Evolutionary conservation across 176 grass and related monocot genomes (phyloP).

Genomic region (Aegilops sharonensis): DNA sequence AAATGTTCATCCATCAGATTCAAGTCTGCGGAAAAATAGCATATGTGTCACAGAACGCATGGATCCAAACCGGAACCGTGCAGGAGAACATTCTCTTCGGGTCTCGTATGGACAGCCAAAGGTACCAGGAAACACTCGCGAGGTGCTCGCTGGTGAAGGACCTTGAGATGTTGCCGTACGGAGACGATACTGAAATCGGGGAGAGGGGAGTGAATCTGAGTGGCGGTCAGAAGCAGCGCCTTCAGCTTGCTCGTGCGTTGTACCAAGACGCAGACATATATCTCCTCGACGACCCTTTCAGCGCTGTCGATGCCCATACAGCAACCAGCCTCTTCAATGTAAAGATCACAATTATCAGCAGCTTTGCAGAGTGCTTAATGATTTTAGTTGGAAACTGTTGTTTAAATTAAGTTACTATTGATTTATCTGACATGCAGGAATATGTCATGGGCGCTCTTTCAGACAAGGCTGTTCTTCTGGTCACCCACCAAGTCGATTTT

Average conservation of each 20-base stretch:
- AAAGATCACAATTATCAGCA: not conserved
- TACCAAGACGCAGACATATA: conserved; percentile 83
- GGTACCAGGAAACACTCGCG: conserved; percentile 66
- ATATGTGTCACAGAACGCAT: conserved; percentile 83
- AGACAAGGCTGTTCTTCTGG: conserved; percentile 81
- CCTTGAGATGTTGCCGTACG: conserved; percentile 65
- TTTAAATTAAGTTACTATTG: not conserved
- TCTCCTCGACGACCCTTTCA: conserved; percentile 91
- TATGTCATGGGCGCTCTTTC: conserved; percentile 87
- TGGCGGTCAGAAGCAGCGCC: conserved; percentile 87
- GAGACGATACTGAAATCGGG: conserved; percentile 74
- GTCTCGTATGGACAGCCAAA: conserved; percentile 60
- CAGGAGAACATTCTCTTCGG: conserved; percentile 88
- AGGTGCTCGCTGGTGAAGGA: conserved; percentile 76
- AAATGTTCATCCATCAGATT: conserved; percentile 45
- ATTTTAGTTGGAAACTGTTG: not conserved
- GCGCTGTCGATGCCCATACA: conserved; percentile 92
- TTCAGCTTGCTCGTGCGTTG: conserved; percentile 84
- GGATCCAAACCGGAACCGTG: conserved; percentile 88
- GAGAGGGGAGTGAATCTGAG: conserved; percentile 90
- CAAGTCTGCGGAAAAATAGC: conserved; percentile 72
- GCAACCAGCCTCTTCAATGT: conserved; percentile 84
- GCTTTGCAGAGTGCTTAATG: not conserved
- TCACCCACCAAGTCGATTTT: conserved; percentile 99
- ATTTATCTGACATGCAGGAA: conserved; percentile 46